Evolutionary conservation across 2,329 filamentous ascomycete genomes (phyloP).

Genomic region (Ophiocordyceps sinensis): DNA sequence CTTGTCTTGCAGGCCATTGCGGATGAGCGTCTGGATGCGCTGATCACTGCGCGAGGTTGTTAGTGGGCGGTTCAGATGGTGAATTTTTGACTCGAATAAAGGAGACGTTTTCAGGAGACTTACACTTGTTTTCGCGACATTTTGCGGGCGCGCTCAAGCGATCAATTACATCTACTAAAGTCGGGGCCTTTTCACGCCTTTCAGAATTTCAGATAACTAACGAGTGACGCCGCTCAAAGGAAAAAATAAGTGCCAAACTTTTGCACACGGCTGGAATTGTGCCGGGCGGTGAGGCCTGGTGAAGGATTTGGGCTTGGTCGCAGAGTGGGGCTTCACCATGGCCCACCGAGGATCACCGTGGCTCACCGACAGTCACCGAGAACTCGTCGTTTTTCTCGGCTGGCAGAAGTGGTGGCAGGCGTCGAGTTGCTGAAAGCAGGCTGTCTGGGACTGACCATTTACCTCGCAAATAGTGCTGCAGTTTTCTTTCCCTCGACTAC

Average conservation of each 20-base stretch:
- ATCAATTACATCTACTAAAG: not conserved
- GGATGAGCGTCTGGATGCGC: slow-evolving; percentile 79
- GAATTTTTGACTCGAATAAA: too few relatives aligned
- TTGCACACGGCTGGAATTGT: slow-evolving; percentile 13
- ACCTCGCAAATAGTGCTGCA: too few relatives aligned
- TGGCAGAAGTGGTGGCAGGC: too few relatives aligned
- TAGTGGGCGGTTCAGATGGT: too few relatives aligned
- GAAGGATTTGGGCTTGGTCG: not conserved
- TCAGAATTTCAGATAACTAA: not conserved
- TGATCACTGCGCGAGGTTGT: slow-evolving; percentile 46
- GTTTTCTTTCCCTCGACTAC: too few relatives aligned
- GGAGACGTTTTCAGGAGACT: slow-evolving; percentile 8
- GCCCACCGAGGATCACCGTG: not conserved
- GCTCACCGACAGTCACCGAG: slow-evolving; percentile 5
- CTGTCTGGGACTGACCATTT: too few relatives aligned
- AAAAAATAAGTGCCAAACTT: slow-evolving; percentile 23
- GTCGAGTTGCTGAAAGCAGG: too few relatives aligned
- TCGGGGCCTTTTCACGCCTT: not conserved
- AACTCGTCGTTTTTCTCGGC: too few relatives aligned
- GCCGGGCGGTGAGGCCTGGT: slow-evolving; percentile 21
- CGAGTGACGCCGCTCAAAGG: slow-evolving; percentile 1
- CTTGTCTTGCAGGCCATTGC: slow-evolving; percentile 87
- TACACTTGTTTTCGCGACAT: slow-evolving; percentile 48
- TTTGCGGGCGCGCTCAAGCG: slow-evolving; percentile 9
- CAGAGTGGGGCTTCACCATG: not conserved